These are phyloP conservation scores for Populus pruinosa DNA, from an alignment of 345 rosid genomes.

Conservation along the genomic window DNA sequence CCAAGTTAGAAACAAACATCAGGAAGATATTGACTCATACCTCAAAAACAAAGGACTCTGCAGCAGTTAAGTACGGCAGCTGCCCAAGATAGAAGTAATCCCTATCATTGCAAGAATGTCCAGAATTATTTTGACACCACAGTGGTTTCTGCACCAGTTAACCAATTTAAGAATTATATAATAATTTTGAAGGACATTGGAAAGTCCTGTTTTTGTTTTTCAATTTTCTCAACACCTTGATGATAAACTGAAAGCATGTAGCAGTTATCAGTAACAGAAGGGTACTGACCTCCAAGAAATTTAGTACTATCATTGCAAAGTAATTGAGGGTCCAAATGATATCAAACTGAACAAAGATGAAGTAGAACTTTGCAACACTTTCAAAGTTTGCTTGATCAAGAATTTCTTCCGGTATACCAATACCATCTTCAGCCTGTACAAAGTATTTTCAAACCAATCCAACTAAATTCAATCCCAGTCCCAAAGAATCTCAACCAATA, in stretches of 20 bases:
- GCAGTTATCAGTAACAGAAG: neutral
- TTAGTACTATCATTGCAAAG: constrained; percentile 66
- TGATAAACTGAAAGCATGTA: neutral
- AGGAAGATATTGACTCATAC: constrained; percentile 27
- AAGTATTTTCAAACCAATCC: constrained; percentile 6
- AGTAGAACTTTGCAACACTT: constrained; percentile 59
- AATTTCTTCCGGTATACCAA: constrained; percentile 84
- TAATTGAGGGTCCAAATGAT: constrained; percentile 82
- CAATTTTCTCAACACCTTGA: neutral
- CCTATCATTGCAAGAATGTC: constrained; percentile 62
- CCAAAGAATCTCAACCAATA: no score
- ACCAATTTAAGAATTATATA: constrained; percentile 12
- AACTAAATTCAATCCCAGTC: no score
- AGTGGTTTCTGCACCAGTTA: constrained; percentile 67
- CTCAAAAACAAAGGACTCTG: constrained; percentile 77
- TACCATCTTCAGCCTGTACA: constrained; percentile 87
- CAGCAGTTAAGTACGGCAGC: constrained; percentile 73
- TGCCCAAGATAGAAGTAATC: constrained; percentile 79
- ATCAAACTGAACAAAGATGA: constrained; percentile 55
- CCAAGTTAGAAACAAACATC: neutral
- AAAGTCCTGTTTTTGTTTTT: neutral
- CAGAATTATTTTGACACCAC: constrained; percentile 58
- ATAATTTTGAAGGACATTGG: neutral
- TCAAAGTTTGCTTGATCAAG: constrained; percentile 70
- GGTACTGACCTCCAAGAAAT: constrained; percentile 77